These are phyloP conservation scores for Coemansia sp. DNA, from an alignment of 192 early-diverging fungal species.

Conservation along the genomic window DNA sequence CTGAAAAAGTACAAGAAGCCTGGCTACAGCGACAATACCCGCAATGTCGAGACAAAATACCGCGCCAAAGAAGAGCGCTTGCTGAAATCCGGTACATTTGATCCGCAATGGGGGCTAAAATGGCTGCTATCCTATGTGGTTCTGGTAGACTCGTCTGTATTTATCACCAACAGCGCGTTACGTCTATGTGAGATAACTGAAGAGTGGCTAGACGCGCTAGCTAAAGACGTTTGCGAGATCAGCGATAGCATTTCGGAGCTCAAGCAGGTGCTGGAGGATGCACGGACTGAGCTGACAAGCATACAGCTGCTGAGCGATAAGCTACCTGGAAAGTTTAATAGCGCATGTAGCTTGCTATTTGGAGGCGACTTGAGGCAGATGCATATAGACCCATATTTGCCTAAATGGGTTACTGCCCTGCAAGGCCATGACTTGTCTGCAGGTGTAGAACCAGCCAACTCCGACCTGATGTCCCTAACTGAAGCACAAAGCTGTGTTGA, in stretches of 20 bases:
- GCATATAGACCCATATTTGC: conserved; percentile 24
- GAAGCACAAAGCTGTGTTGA: conserved; percentile 16
- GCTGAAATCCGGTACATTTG: conserved; percentile 27
- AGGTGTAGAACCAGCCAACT: not conserved
- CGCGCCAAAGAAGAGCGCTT: conserved; percentile 23
- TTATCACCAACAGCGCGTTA: conserved; percentile 1
- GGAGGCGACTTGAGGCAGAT: conserved; percentile 24
- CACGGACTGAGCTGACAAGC: conserved; percentile 20
- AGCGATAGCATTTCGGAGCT: conserved; percentile 16
- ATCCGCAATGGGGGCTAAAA: conserved; percentile 37
- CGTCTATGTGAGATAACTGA: conserved; percentile 18
- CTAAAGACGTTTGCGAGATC: conserved; percentile 30
- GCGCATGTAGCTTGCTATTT: conserved; percentile 42
- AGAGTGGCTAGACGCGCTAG: conserved; percentile 30
- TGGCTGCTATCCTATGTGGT: conserved; percentile 44
- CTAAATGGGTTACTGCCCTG: conserved; percentile 26
- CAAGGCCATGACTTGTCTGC: not conserved
- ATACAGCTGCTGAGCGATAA: conserved; percentile 8
- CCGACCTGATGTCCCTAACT: conserved; percentile 1
- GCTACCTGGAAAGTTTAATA: conserved; percentile 39
- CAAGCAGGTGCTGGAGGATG: conserved; percentile 9
- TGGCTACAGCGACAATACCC: conserved; percentile 18
- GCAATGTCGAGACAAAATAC: conserved; percentile 36
- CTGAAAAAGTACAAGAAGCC: conserved; percentile 27
- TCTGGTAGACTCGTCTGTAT: conserved; percentile 29